Percentiles rank a stretch among this genome's conserved stretches.
These are phyloP conservation scores for Euphorbia schlechtendalii DNA, from an alignment of 441 rosid species.

Conservation along the genomic window DNA sequence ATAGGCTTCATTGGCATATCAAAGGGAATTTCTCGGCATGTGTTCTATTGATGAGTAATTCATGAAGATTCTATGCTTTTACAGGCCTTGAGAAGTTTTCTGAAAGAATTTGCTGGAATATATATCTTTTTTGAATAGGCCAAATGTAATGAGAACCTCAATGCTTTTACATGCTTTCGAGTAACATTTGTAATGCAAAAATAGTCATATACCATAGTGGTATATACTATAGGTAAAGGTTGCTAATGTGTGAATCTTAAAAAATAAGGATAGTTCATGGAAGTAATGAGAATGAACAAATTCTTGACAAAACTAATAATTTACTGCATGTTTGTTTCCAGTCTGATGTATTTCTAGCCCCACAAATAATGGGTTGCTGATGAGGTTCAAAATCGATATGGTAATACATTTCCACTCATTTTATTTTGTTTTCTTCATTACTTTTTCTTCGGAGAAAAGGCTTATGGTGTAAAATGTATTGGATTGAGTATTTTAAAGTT, in stretches of 20 bases:
- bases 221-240: background rate
- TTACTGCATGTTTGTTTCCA: slow-evolving; percentile 14
- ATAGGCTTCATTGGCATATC: slow-evolving; percentile 32
- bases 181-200: background rate
- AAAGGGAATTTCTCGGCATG: background rate
- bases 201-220: no score
- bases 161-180: background rate
- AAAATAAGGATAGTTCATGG: background rate
- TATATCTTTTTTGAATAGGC: slow-evolving; percentile 32
- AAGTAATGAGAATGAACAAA: background rate
- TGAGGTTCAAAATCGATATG: slow-evolving; percentile 39
- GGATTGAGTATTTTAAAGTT: no score
- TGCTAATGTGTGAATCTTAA: background rate
- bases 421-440: background rate
- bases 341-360: slow-evolving; percentile 60
- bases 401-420: slow-evolving; percentile 21
- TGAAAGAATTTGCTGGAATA: slow-evolving; percentile 29
- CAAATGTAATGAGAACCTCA: background rate
- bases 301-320: background rate
- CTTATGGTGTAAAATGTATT: background rate
- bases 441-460: background rate
- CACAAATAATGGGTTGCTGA: slow-evolving; percentile 36
- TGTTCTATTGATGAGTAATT: slow-evolving; percentile 1
- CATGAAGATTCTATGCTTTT: slow-evolving; percentile 1
- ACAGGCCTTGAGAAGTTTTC: slow-evolving; percentile 49